Evolutionary conservation across 176 grass and related monocot species (phyloP).

Genomic region (Avena sativa): DNA sequence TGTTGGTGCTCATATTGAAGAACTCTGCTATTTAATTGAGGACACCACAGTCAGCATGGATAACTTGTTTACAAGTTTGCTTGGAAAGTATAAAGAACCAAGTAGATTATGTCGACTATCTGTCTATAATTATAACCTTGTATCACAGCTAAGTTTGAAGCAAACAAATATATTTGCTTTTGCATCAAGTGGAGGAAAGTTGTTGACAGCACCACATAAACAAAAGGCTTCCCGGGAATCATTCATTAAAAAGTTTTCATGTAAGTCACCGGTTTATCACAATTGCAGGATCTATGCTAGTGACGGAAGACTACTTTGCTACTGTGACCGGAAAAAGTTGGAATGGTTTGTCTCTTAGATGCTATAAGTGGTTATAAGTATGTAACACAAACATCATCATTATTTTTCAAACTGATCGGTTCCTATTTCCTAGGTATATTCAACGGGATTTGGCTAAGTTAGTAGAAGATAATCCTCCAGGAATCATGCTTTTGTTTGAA

Average conservation of each 20-base stretch:
- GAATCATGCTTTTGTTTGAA: constrained; percentile 97
- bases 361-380: constrained; percentile 24
- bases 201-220: constrained; percentile 39
- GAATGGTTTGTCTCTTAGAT: constrained; percentile 72
- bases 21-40: constrained; percentile 62
- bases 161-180: constrained; percentile 63
- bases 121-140: constrained; percentile 78
- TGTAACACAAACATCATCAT: neutral
- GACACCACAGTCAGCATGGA: constrained; percentile 57
- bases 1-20: constrained; percentile 70
- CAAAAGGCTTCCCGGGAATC: constrained; percentile 81
- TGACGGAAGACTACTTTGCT: constrained; percentile 96
- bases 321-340: constrained; percentile 93
- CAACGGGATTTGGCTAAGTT: constrained; percentile 80
- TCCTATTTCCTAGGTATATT: constrained; percentile 69
- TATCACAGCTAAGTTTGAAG: constrained; percentile 73
- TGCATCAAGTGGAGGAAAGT: constrained; percentile 60
- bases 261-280: constrained; percentile 96
- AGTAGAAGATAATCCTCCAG: constrained; percentile 84
- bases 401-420: constrained; percentile 34
- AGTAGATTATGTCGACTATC: constrained; percentile 72
- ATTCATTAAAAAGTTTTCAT: constrained; percentile 95
- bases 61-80: constrained; percentile 65
- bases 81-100: constrained; percentile 66
- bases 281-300: constrained; percentile 97